Base-by-base conservation (phyloP, 176 grass and related monocot species). In the Avena insularis region DNA sequence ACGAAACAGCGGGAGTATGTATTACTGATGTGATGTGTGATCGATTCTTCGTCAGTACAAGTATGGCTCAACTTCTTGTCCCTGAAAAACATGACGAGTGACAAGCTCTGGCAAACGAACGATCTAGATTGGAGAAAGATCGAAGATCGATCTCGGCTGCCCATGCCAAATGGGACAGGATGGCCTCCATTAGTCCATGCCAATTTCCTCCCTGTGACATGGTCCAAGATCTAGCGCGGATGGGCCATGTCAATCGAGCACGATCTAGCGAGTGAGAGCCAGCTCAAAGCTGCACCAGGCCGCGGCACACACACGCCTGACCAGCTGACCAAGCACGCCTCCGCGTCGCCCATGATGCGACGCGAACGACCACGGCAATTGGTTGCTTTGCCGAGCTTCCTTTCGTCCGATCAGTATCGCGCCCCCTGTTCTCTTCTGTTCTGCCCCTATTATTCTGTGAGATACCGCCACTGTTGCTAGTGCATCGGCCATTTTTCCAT, bases 211-310 rank as follows among this genome's bases (percentile, higher is more conserved):
- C 27, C 59, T 35, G 78, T 31, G 79, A 73, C 25, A 79, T 79
- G 89, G 90, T 85, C 90, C 90, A 70, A 81, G 86, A 88, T 88
- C 76, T 33, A 51, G 38, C 25, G 9, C 57, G 58, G 40, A 51
- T 83, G 89, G 88, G 78, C 60, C 88, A 81, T 58, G 56, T 57
- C 89, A 57, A 66, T 23, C 57, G 48, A 38, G 29, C 71, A 80
- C 43, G 33, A 82, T 62, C 51, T 75, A 87, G 84, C 80, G 79
- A 83, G 56, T 87, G 89, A 84, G 59, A 76, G 83, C 85, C 89
- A 87, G 89, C 81, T 91, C 89, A 59, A 76, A 25, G 80, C 36
- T 74, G 75, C 74, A 27, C 29, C 62, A 16, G 17, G 49, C 77
- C 23, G 50, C 78, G 35, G 43, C 38, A 69, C 51, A 29, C 72